Evolutionary conservation across 768 basidiomycete genomes (phyloP).

Genomic region (Cyclocybe cylindracea): DNA sequence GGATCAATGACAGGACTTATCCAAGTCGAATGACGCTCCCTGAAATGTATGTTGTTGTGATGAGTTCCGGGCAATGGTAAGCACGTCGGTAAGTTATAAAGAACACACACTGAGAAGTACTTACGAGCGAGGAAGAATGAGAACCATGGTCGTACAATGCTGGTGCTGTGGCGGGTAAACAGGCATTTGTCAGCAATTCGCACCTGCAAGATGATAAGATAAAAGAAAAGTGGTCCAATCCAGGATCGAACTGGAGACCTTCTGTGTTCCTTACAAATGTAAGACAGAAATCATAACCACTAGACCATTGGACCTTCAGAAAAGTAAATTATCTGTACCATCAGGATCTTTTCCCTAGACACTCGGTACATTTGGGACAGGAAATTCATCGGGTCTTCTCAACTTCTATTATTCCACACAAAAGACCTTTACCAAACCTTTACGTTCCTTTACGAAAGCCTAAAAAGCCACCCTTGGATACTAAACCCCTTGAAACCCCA

Average conservation of each 20-base stretch:
- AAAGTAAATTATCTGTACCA: not conserved
- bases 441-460: too few species aligned
- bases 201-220: not conserved
- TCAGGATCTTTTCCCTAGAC: not conserved
- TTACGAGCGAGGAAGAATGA: not conserved
- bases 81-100: not conserved
- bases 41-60: too few species aligned
- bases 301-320: slow-evolving; percentile 53
- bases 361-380: not conserved
- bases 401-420: too few species aligned
- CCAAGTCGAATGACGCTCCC: too few species aligned
- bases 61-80: too few species aligned
- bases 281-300: slow-evolving; percentile 59
- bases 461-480: too few species aligned
- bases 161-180: not conserved
- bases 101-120: not conserved
- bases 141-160: not conserved
- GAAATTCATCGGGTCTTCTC: too few species aligned
- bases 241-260: slow-evolving; percentile 48
- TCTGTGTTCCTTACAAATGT: slow-evolving; percentile 31
- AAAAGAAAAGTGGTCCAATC: slow-evolving; percentile 41
- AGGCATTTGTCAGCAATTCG: not conserved
- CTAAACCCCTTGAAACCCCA: too few species aligned
- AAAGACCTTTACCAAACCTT: too few species aligned
- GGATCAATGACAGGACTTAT: too few species aligned